These are phyloP conservation scores for Teunomyces funiuensis DNA, from an alignment of 805 yeast species.

Conservation along the genomic window DNA sequence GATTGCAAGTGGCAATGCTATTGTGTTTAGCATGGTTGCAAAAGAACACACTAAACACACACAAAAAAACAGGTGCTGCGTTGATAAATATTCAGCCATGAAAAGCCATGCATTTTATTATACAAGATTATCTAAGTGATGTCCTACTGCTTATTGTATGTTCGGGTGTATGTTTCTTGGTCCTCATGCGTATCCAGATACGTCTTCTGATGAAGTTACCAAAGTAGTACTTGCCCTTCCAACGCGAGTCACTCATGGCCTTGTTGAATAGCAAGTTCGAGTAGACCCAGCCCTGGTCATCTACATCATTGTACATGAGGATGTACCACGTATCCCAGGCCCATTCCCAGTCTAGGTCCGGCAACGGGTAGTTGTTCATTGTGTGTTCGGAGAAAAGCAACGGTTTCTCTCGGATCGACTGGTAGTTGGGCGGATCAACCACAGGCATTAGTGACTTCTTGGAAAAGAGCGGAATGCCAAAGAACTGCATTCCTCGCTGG, in stretches of 20 bases:
- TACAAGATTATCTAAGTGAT: too few species aligned
- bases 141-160: too few species aligned
- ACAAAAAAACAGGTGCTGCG: too few species aligned
- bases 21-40: conserved; percentile 1
- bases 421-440: conserved; percentile 52
- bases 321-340: conserved; percentile 72
- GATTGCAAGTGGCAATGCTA: conserved; percentile 5
- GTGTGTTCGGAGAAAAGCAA: conserved; percentile 24
- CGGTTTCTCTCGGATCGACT: conserved; percentile 41
- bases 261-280: conserved; percentile 48
- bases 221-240: conserved; percentile 64
- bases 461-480: conserved; percentile 52
- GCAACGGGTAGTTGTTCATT: conserved; percentile 44
- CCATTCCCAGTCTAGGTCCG: conserved; percentile 67
- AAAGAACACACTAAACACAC: not conserved
- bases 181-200: conserved; percentile 55
- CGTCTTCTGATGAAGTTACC: conserved; percentile 68
- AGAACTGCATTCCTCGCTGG: conserved; percentile 52
- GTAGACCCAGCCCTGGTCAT: conserved; percentile 85
- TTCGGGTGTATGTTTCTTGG: not conserved
- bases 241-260: conserved; percentile 31
- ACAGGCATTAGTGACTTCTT: conserved; percentile 46
- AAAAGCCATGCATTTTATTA: too few species aligned
- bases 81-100: too few species aligned
- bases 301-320: conserved; percentile 67